Evolutionary conservation across 2,329 filamentous ascomycete genomes (phyloP), one percentile per base, ranked within the genome.

Genomic region (Diaporthe humulicola): DNA sequence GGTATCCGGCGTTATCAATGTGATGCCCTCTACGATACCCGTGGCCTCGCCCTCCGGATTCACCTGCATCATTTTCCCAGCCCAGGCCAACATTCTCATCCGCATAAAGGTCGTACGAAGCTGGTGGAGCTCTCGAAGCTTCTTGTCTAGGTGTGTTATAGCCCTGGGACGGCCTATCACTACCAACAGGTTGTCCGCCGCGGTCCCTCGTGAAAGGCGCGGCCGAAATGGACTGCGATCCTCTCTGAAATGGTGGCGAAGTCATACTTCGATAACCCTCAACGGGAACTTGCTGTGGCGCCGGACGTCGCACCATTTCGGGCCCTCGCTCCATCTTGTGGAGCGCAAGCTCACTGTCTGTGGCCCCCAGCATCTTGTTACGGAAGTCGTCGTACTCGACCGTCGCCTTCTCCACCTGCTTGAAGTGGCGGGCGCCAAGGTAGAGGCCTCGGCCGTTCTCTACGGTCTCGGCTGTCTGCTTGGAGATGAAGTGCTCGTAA

Each of bases 361-460:
- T 60, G n/a, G 40, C 40, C 8, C 42, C 30, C 9, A 57, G 36
- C 19, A 42, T 58, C 28, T 40, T 42, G 22, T 42, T 42, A 12
- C 69, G 57, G 54, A 58, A 71, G 3, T 71, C 42, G 22, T 71
- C 69, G 56, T 69, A 71, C 38, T 58, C 52, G n/a, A 58, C 22
- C 22, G 69, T 71, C 28, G 69, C 69, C 3, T 7, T 22, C 54
- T 71, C 52, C 4, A 71, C 54, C 52, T 71, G 25, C 25, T 33
- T 25, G 54, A 71, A 71, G 56, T 71, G 69, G 25, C 42, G 52
- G 14, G 69, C 81, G 10, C 78, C 77, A n/a, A 48, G 40, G 71
- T 19, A 48, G 28, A 42, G 36, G 17, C 58, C 40, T 10, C 57
- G 40, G 5, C n/a, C 19, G 22, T 57, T 15, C 36, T 50, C 50